phyloP scores from a whole-genome alignment of 768 basidiomycete species.

The Kwoniella dendrophila region DNA sequence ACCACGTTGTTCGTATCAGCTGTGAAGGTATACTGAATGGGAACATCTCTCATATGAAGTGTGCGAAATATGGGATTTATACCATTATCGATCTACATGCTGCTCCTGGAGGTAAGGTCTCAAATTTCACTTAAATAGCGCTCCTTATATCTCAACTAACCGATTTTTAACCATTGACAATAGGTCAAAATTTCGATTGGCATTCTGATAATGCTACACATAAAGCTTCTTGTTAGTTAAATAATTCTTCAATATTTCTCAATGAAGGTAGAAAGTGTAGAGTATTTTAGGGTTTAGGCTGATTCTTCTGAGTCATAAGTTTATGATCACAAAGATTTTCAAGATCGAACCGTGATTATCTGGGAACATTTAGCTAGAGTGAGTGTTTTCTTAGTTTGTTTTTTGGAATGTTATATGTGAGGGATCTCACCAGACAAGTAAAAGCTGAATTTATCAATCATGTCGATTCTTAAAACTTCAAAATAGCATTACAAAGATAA shows the following conservation, averaged over 20 bases:
- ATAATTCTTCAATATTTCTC: background rate
- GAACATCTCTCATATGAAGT: slow-evolving; percentile 48
- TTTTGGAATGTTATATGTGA: no score
- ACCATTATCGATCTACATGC: slow-evolving; percentile 81
- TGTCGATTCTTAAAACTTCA: background rate
- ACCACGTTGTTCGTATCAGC: background rate
- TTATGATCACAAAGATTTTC: slow-evolving; percentile 84
- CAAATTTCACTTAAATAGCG: background rate
- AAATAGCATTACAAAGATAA: slow-evolving; percentile 70
- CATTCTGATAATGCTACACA: slow-evolving; percentile 63
- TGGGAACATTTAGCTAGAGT: slow-evolving; percentile 71
- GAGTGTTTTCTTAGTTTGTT: background rate
- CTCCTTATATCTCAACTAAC: background rate
- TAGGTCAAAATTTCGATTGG: slow-evolving; percentile 65
- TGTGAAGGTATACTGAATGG: background rate
- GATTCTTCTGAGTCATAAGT: slow-evolving; percentile 57
- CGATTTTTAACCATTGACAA: background rate
- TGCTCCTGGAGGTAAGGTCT: slow-evolving; percentile 54
- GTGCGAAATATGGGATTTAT: slow-evolving; percentile 71
- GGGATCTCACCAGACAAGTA: background rate
- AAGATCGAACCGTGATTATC: slow-evolving; percentile 74
- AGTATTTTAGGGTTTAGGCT: background rate
- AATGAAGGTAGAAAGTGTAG: no score
- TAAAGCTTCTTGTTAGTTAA: slow-evolving; percentile 43
- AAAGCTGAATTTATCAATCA: background rate